Base-by-base conservation (phyloP, 2,329 filamentous ascomycete genomes). In the Bimuria novae-zelandiae region DNA sequence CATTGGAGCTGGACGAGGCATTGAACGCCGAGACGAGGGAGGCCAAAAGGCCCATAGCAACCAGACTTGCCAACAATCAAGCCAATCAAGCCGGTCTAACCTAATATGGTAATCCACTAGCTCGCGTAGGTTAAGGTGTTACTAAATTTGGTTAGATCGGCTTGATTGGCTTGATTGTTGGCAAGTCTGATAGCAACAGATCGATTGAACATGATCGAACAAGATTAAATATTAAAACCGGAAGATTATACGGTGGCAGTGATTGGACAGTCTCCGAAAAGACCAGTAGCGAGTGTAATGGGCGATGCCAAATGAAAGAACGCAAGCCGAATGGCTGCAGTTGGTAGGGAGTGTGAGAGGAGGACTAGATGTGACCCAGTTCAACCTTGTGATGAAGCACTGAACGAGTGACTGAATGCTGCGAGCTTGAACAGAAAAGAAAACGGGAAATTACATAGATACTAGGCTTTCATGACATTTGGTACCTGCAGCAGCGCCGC, bases 261-360 rank as follows among this genome's bases (percentile, higher is more conserved):
- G 68, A 75, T 65, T 65, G 73, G 74, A 67, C 67, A 70, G 69
- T 70, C 57, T 36, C n/a, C 8, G 3, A 58, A 60, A 44, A 30
- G 53, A 72, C 73, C 73, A 68, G 64, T 64, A 73, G 70, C 64
- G 71, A 73, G 63, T 59, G 70, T 70, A 71, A 67, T 64, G 73
- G 72, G 58, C 59, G 55, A 51, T 61, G 65, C 64, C 65, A 51
- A 83, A 81, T 52, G 81, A 84, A 72, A 74, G 81, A 79, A 84
- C 80, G 79, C 80, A 82, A 79, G 80, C 78, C 70, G 77, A 57
- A 73, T 23, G 61, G 67, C 64, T 63, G 68, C 72, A n/a, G n/a
- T n/a, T 63, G 69, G 65, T 56, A 57, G 46, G 59, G 55, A 62
- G 68, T 68, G 65, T 64, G 63, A 50, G 30, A 48, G 45, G 27